Conservation (phyloP, 2,329 filamentous ascomycete genomes). For the Rugonectria rugulosa region DNA sequence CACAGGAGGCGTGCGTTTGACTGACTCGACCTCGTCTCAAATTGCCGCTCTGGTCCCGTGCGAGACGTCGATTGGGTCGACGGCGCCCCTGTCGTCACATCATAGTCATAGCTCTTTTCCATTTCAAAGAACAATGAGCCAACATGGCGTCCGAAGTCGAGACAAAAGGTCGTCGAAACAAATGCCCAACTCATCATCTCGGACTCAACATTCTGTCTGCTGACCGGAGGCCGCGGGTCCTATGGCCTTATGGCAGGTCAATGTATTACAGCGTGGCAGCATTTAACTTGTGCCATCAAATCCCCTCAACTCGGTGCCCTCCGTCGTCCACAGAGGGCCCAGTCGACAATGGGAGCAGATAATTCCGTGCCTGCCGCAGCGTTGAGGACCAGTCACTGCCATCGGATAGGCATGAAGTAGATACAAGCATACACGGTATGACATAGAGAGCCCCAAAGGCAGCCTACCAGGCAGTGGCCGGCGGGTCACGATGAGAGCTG, state of each 20-base stretch:
- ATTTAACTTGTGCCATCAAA: slow-evolving; percentile 12
- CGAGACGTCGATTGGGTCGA: not conserved
- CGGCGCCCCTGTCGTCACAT: slow-evolving; percentile 12
- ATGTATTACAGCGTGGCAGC: not conserved
- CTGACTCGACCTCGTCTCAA: slow-evolving; percentile 13
- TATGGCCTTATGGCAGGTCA: not conserved
- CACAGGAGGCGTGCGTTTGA: not conserved
- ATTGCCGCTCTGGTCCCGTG: slow-evolving; percentile 13
- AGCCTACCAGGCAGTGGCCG: slow-evolving; percentile 9
- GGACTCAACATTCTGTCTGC: not conserved
- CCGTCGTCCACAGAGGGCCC: not conserved
- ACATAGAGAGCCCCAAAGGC: slow-evolving; percentile 1
- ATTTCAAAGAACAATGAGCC: slow-evolving; percentile 3
- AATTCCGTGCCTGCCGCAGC: slow-evolving; percentile 19
- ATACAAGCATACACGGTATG: slow-evolving; percentile 1
- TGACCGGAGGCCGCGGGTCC: not conserved
- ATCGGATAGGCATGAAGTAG: slow-evolving; percentile 4
- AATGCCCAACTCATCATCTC: slow-evolving; percentile 1
- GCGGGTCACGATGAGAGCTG: slow-evolving; percentile 5
- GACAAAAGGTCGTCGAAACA: not conserved
- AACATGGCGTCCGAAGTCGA: not conserved
- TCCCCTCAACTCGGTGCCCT: not conserved
- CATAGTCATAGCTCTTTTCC: slow-evolving; percentile 1
- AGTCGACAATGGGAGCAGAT: slow-evolving; percentile 7
- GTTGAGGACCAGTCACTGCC: slow-evolving; percentile 2